A percentile compares a stretch with the other conserved stretches of the same genome.
Evolutionary conservation across 257 asterid species (phyloP).

Genomic region (Fraxinus quadrangulata): DNA sequence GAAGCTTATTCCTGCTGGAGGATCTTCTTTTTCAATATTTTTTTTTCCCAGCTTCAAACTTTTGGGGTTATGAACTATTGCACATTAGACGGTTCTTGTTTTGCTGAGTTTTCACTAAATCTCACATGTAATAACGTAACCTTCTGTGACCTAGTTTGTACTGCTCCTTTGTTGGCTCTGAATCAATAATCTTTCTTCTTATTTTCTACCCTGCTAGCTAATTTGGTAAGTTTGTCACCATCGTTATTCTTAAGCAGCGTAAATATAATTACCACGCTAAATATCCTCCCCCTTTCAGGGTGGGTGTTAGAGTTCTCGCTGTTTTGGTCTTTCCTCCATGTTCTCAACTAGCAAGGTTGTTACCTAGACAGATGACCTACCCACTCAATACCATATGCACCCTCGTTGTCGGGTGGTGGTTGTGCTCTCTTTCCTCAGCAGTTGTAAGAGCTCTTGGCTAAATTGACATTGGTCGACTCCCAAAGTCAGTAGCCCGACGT

Average conservation of each 20-base stretch:
- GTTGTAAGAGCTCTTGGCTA: too few species aligned
- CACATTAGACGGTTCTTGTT: neutral
- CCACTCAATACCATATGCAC: too few species aligned
- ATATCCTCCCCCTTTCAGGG: neutral
- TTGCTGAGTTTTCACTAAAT: neutral
- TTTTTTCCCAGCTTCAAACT: neutral
- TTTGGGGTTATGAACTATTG: neutral
- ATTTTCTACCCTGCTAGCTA: neutral
- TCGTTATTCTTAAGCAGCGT: neutral
- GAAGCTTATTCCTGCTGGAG: slow-evolving; percentile 1
- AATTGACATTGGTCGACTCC: too few species aligned
- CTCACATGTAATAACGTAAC: neutral
- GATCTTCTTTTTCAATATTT: neutral
- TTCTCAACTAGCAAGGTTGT: too few species aligned
- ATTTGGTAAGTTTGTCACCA: neutral
- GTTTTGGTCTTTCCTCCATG: neutral
- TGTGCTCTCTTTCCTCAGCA: too few species aligned
- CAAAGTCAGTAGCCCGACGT: too few species aligned
- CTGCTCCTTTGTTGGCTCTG: neutral
- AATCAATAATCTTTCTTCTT: neutral
- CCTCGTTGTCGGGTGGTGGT: too few species aligned
- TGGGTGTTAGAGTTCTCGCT: neutral
- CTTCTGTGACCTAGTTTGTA: neutral
- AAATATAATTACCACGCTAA: neutral
- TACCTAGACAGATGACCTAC: too few species aligned